Conservation (phyloP, 2,329 filamentous ascomycete species). For the Alternaria conjuncta region DNA sequence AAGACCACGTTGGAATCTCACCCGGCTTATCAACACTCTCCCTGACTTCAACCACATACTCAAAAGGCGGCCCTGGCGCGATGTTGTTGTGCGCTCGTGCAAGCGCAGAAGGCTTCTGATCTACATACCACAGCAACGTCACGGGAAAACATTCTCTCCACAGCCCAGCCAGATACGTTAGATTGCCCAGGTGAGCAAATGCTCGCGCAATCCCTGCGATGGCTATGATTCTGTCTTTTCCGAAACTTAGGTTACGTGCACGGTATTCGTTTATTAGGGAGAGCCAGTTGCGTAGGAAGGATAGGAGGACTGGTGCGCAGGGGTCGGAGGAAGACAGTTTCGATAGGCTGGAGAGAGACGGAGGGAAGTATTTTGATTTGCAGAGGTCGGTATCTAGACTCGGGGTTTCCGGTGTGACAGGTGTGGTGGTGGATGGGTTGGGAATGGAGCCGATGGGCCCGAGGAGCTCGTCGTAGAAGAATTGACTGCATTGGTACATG, state of each 20-base stretch:
- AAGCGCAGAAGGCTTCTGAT: not conserved
- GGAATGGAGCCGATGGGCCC: not conserved
- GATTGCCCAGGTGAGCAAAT: not conserved
- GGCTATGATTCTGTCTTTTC: conserved; percentile 13
- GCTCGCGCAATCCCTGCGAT: conserved; percentile 16
- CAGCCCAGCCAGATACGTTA: conserved; percentile 16
- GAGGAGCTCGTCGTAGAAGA: conserved; percentile 18
- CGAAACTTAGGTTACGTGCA: not conserved
- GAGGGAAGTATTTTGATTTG: not conserved
- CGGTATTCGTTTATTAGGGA: conserved; percentile 12
- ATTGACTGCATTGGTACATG: conserved; percentile 17
- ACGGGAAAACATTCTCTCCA: conserved; percentile 8
- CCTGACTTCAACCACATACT: not conserved
- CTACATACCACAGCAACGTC: conserved; percentile 12
- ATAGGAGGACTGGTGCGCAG: not conserved
- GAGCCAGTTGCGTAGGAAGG: conserved; percentile 6
- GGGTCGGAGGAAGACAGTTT: not conserved
- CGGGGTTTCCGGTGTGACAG: not conserved
- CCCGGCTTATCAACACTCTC: not conserved
- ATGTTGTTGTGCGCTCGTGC: not conserved
- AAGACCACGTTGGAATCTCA: conserved; percentile 10
- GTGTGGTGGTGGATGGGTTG: not conserved
- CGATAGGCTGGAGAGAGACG: not conserved
- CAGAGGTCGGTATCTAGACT: not conserved
- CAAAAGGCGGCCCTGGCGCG: not conserved